Base-by-base conservation (phyloP, 345 rosid genomes). In the Pistacia vera region DNA sequence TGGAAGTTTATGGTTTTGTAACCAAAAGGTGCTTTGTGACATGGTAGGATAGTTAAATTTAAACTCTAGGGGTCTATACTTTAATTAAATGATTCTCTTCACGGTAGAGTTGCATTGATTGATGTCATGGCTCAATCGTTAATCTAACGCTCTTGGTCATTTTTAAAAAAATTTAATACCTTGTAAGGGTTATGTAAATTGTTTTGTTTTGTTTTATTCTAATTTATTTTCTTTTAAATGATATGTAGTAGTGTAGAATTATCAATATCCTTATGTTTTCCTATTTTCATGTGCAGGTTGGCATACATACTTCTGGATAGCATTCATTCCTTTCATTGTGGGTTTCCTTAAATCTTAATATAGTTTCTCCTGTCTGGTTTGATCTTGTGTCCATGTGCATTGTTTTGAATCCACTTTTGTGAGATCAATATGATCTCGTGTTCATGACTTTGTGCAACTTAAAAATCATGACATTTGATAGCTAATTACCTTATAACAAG, bases 261-360 rank as follows among this genome's bases (percentile, higher is more conserved):
- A 20, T 44, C n/a, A 65, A 25, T 36, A 55, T 73, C 8, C 52
- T 64, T 55, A 52, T 77, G 38, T 51, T 77, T 68, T 73, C 33
- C 49, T 22, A 28, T 73, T 58, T 71, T 56, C 41, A 59, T 78
- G 9, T 88, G 83, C 90, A 91, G 97, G 92, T 66, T 93, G 96
- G 96, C 89, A 93, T 76, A 78, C 93, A 20, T 93, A 91, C 77
- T 90, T 91, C 80, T 93, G 92, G 93, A 91, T 93, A 11, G 86
- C 93, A 11, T 93, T 91, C 80, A 80, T 93, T 79, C 96, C 94
- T 71, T 87, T 87, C 68, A 11, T 12, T 56, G 98, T 95, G 85
- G 84, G 98, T 83, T 74, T n/a, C 69, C 75, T 55, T 38, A 38
- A 38, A 38, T 38, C 7, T 38, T 18, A 16, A 7, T 63, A 11